phyloP scores from a whole-genome alignment of 441 rosid genomes.

The Eruca vesicaria region DNA sequence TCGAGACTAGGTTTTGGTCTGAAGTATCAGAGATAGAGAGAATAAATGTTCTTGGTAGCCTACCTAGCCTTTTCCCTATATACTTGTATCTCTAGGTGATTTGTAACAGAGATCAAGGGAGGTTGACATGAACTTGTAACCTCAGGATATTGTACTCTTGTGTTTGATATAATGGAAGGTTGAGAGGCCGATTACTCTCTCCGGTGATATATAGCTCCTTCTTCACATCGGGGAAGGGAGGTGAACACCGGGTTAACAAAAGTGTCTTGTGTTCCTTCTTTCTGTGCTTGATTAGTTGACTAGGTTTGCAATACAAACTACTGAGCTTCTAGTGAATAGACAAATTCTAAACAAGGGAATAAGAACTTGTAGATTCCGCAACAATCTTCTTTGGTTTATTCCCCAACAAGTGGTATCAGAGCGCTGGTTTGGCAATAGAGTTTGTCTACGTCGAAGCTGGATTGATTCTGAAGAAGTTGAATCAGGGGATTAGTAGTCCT shows the following conservation, averaged over 20 bases:
- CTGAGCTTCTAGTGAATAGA: background rate
- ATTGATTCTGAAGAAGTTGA: background rate
- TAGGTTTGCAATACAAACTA: background rate
- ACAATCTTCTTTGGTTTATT: too few relatives aligned
- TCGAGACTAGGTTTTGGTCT: background rate
- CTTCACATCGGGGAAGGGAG: background rate
- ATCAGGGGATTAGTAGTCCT: background rate
- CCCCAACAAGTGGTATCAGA: background rate
- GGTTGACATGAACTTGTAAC: background rate
- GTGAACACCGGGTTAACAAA: background rate
- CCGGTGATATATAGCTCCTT: background rate
- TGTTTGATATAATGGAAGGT: background rate
- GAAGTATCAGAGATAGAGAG: background rate
- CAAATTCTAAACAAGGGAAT: background rate
- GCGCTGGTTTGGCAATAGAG: background rate
- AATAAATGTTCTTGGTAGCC: background rate
- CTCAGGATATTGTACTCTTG: background rate
- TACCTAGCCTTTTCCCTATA: background rate
- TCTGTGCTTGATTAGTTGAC: background rate
- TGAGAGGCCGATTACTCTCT: background rate
- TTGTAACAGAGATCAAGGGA: background rate
- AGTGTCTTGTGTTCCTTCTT: background rate
- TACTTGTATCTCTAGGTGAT: background rate
- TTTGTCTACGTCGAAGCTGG: background rate
- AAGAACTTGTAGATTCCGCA: too few relatives aligned